phyloP scores from a whole-genome alignment of 1,139 yeast species.

The Nadsonia commutata region DNA sequence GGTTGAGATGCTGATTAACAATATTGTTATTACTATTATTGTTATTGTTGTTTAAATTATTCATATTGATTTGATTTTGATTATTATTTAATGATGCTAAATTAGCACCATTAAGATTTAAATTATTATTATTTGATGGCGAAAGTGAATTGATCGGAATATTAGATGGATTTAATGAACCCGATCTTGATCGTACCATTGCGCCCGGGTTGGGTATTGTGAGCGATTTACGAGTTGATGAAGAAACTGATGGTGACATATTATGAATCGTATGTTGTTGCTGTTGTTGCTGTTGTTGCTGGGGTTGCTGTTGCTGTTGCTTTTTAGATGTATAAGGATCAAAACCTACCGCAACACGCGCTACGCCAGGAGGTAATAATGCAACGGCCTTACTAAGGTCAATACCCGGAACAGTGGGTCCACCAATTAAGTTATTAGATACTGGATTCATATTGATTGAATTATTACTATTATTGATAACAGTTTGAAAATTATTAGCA shows the following conservation, averaged over 20 bases:
- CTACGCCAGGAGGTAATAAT: not conserved
- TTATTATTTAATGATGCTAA: too few species aligned
- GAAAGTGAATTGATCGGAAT: not conserved
- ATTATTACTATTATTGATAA: not conserved
- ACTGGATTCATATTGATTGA: not conserved
- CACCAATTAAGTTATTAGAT: not conserved
- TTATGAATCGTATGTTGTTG: too few species aligned
- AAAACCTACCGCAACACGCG: not conserved
- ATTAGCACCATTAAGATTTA: too few species aligned
- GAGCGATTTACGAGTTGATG: too few species aligned
- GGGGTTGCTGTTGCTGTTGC: not conserved
- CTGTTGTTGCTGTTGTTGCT: not conserved
- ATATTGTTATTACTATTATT: not conserved
- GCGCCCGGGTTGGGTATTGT: too few species aligned
- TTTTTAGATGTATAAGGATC: not conserved
- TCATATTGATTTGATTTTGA: too few species aligned
- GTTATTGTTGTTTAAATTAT: not conserved
- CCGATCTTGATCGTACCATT: too few species aligned
- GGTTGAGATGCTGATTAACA: not conserved
- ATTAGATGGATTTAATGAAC: too few species aligned
- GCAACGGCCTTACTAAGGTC: not conserved
- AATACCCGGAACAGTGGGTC: not conserved
- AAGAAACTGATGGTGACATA: too few species aligned
- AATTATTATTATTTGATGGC: too few species aligned
- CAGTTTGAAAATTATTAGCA: not conserved